Percentiles rank a stretch among this genome's conserved stretches.
Evolutionary conservation across 2,329 filamentous ascomycete species (phyloP).

Genomic region (Xylaria sp.): DNA sequence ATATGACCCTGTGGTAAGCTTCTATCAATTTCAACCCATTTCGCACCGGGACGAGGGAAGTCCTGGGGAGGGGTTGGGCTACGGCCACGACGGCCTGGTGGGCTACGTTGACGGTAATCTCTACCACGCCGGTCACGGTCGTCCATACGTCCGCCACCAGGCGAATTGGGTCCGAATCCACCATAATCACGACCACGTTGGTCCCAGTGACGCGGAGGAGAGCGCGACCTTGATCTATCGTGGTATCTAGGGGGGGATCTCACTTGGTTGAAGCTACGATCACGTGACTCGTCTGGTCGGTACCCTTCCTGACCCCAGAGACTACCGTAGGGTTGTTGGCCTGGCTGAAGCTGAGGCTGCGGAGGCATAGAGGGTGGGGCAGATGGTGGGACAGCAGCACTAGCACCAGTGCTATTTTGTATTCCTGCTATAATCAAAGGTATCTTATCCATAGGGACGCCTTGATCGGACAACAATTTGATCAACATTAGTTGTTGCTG

Average conservation of each 20-base stretch:
- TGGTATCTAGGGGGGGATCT: slow-evolving; percentile 71
- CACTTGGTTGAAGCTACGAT: slow-evolving; percentile 67
- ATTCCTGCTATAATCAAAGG: slow-evolving; percentile 67
- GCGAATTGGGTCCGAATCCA: slow-evolving; percentile 77
- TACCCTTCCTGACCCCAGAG: slow-evolving; percentile 53
- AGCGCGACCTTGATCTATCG: slow-evolving; percentile 80
- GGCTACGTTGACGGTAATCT: slow-evolving; percentile 90
- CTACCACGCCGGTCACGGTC: slow-evolving; percentile 66
- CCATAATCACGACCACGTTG: slow-evolving; percentile 73
- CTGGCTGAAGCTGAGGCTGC: slow-evolving; percentile 50
- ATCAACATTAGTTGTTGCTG: slow-evolving; percentile 80
- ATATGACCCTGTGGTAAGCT: slow-evolving; percentile 80
- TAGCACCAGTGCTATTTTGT: slow-evolving; percentile 52
- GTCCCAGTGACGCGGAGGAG: slow-evolving; percentile 79
- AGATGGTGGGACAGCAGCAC: slow-evolving; percentile 48
- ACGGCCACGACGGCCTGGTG: slow-evolving; percentile 73
- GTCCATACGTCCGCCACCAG: slow-evolving; percentile 68
- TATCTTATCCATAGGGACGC: slow-evolving; percentile 82
- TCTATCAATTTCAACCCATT: slow-evolving; percentile 84
- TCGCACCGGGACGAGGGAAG: slow-evolving; percentile 57
- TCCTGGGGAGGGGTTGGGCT: slow-evolving; percentile 67
- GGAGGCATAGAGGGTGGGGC: slow-evolving; percentile 48
- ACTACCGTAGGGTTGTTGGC: slow-evolving; percentile 57
- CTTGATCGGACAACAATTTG: slow-evolving; percentile 79
- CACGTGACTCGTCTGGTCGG: slow-evolving; percentile 62